A percentile compares a stretch with the other conserved stretches of the same genome.
phyloP scores from a whole-genome alignment of 1,139 yeast genomes.

The Hanseniaspora sp. region DNA sequence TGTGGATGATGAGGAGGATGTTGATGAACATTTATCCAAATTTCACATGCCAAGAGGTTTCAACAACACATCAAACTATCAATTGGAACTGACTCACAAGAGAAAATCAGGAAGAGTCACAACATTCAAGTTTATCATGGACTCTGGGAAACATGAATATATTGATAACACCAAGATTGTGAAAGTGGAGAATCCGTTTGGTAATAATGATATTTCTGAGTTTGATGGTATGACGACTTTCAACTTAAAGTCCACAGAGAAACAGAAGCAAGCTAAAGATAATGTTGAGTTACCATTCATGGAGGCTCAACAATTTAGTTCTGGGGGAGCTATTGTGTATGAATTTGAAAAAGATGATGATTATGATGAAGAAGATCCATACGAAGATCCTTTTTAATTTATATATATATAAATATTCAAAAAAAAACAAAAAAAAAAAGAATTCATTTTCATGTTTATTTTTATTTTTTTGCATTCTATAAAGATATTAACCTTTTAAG shows the following conservation, averaged over 20 bases:
- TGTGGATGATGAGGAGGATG: slow-evolving; percentile 39
- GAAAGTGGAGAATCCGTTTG: slow-evolving; percentile 14
- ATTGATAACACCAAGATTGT: slow-evolving; percentile 30
- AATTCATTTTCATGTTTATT: background rate
- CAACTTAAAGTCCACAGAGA: slow-evolving; percentile 62
- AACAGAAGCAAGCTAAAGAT: slow-evolving; percentile 67
- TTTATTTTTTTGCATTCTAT: too few species aligned
- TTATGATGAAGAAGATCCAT: slow-evolving; percentile 95
- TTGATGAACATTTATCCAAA: slow-evolving; percentile 34
- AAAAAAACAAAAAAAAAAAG: background rate
- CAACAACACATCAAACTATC: slow-evolving; percentile 31
- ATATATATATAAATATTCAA: slow-evolving; percentile 10
- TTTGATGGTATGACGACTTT: slow-evolving; percentile 74
- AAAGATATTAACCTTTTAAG: background rate
- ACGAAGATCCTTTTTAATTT: slow-evolving; percentile 75
- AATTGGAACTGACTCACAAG: slow-evolving; percentile 48
- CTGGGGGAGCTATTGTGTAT: slow-evolving; percentile 86
- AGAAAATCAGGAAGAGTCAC: slow-evolving; percentile 78
- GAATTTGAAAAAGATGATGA: slow-evolving; percentile 78
- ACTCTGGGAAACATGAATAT: slow-evolving; percentile 42
- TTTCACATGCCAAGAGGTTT: slow-evolving; percentile 43
- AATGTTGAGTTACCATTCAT: slow-evolving; percentile 80
- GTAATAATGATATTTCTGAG: slow-evolving; percentile 32
- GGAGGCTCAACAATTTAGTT: slow-evolving; percentile 72
- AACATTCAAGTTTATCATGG: slow-evolving; percentile 43